These are phyloP conservation scores for Mycocentrospora acerina DNA, from an alignment of 2,329 filamentous ascomycete species.

Conservation along the genomic window DNA sequence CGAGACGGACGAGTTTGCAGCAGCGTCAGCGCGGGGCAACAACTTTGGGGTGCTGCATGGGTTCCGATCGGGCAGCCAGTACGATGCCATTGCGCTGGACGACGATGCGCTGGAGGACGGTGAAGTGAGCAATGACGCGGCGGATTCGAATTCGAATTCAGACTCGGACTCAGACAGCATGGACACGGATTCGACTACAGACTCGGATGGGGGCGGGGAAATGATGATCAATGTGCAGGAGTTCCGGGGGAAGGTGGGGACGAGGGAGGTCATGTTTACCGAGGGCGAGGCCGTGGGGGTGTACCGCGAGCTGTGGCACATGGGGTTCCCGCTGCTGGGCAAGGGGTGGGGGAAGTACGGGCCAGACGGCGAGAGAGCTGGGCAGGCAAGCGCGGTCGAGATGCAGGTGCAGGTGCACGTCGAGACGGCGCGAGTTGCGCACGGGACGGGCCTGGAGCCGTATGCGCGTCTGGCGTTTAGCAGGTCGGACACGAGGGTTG, in stretches of 20 bases:
- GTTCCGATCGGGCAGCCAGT: slow-evolving; percentile 7
- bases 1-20: slow-evolving; percentile 7
- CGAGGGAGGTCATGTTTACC: slow-evolving; percentile 23
- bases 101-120: slow-evolving; percentile 11
- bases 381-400: too few relatives aligned
- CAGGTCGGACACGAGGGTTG: not conserved
- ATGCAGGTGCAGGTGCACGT: slow-evolving; percentile 5
- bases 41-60: slow-evolving; percentile 12
- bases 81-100: slow-evolving; percentile 13
- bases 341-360: slow-evolving; percentile 14
- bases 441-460: not conserved
- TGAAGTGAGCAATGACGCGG: slow-evolving; percentile 16
- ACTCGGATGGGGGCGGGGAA: slow-evolving; percentile 14
- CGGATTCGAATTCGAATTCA: slow-evolving; percentile 5
- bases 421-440: slow-evolving; percentile 3
- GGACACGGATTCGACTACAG: slow-evolving; percentile 7
- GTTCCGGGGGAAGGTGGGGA: slow-evolving; percentile 3
- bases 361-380: slow-evolving; percentile 5
- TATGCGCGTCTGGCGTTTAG: not conserved
- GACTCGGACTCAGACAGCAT: slow-evolving; percentile 12
- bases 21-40: slow-evolving; percentile 9
- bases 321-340: slow-evolving; percentile 16
- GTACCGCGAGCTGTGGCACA: slow-evolving; percentile 14
- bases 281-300: slow-evolving; percentile 16
- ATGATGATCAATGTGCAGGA: slow-evolving; percentile 27